Conservation (phyloP, 2,329 filamentous ascomycete genomes). For the Fusarium praegraminearum region DNA sequence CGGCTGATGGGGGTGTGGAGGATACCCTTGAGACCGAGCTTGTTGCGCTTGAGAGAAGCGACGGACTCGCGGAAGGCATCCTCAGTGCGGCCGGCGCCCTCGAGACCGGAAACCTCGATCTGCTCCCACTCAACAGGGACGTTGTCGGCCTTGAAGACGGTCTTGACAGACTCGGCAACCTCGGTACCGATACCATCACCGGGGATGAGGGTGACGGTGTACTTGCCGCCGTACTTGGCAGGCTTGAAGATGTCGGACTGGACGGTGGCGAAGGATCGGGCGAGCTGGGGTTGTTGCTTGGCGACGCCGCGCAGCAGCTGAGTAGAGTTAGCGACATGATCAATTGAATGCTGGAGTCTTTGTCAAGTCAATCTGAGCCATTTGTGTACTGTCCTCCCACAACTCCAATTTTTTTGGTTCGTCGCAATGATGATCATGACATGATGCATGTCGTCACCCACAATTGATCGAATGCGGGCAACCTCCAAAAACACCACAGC, state of each 20-base stretch:
- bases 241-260: constrained; percentile 98
- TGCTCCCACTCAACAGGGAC: constrained; percentile 99
- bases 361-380: constrained; percentile 5
- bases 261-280: constrained; percentile 79
- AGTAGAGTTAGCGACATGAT: constrained; percentile 41
- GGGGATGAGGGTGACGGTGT: constrained; percentile 98
- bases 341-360: constrained; percentile 16
- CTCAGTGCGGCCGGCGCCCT: constrained; percentile 84
- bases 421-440: constrained; percentile 39
- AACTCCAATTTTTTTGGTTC: constrained; percentile 8
- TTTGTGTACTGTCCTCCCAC: constrained; percentile 1
- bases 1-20: constrained; percentile 97
- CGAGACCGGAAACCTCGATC: constrained; percentile 92
- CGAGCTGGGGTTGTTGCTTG: constrained; percentile 59
- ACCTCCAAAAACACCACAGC: background rate
- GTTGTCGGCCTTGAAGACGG: constrained; percentile 99
- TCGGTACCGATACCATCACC: constrained; percentile 99
- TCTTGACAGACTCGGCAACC: constrained; percentile 98
- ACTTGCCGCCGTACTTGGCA: constrained; percentile 98
- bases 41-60: constrained; percentile 96
- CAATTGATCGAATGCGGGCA: background rate
- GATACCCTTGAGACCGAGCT: constrained; percentile 98
- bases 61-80: constrained; percentile 96
- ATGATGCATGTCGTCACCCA: constrained; percentile 26
- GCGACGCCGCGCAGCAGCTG: constrained; percentile 67